A percentile compares a stretch with the other conserved stretches of the same genome.
Evolutionary conservation across 805 yeast genomes (phyloP).

Genomic region (Ogataea saltuana): DNA sequence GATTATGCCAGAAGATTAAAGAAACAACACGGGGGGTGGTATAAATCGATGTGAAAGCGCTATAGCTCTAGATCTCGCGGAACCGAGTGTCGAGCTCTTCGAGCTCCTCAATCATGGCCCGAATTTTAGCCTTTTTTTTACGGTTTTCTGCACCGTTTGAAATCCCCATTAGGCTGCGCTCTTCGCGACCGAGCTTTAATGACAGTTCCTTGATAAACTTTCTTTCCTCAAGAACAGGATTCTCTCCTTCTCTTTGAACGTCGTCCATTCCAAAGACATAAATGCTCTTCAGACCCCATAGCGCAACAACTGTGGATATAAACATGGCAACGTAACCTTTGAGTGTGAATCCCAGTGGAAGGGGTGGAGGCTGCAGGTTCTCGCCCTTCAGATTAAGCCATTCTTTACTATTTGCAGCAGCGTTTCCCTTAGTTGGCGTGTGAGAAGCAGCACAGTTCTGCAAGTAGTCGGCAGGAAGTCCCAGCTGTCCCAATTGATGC

Average conservation of each 20-base stretch:
- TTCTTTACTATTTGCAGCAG: slow-evolving; percentile 61
- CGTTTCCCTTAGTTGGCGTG: slow-evolving; percentile 59
- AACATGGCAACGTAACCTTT: slow-evolving; percentile 68
- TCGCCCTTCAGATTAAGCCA: slow-evolving; percentile 64
- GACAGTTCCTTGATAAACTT: slow-evolving; percentile 17
- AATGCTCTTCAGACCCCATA: slow-evolving; percentile 62
- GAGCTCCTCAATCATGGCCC: slow-evolving; percentile 24
- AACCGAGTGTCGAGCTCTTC: slow-evolving; percentile 24
- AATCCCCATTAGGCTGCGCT: slow-evolving; percentile 3
- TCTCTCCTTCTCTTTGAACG: slow-evolving; percentile 47
- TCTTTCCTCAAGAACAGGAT: slow-evolving; percentile 18
- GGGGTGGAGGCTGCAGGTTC: slow-evolving; percentile 55
- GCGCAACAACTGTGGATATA: slow-evolving; percentile 53
- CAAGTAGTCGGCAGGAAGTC: slow-evolving; percentile 49
- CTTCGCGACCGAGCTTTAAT: slow-evolving; percentile 18
- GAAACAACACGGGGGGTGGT: too few species aligned
- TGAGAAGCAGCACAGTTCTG: slow-evolving; percentile 49
- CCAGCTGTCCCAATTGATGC: slow-evolving; percentile 32
- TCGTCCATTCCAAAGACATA: slow-evolving; percentile 68
- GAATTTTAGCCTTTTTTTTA: slow-evolving; percentile 11
- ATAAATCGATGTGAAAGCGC: too few species aligned
- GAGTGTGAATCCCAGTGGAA: slow-evolving; percentile 69
- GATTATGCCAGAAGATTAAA: too few species aligned
- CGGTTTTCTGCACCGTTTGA: not conserved
- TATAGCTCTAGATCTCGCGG: slow-evolving; percentile 10